Conservation (phyloP, 108 stramenopile species). For the Aurantiochytrium sp. region DNA sequence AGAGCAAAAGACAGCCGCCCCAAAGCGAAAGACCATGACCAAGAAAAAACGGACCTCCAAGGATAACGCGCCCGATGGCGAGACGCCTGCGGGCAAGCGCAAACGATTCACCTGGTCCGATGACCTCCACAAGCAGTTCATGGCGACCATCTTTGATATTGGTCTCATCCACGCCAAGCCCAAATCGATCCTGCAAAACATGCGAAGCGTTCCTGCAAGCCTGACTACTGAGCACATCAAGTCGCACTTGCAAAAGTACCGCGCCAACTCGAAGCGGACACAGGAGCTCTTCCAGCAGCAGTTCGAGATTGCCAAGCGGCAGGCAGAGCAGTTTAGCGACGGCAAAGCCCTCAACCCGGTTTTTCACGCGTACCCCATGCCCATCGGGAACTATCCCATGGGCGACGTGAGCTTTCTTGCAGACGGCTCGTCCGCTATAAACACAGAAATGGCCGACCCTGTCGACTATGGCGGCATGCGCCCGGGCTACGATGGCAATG, state of each 20-base stretch:
- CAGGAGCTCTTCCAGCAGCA: slow-evolving; percentile 55
- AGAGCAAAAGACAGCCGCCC: not conserved
- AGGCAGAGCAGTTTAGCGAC: not conserved
- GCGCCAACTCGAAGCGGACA: slow-evolving; percentile 49
- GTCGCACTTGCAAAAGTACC: slow-evolving; percentile 64
- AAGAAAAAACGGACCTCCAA: not conserved
- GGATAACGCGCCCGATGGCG: not conserved
- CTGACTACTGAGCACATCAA: slow-evolving; percentile 67
- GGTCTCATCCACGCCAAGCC: slow-evolving; percentile 56
- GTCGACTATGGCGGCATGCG: not conserved
- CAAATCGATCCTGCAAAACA: slow-evolving; percentile 57
- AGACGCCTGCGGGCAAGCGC: not conserved
- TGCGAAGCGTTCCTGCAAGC: slow-evolving; percentile 37
- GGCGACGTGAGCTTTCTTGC: not conserved
- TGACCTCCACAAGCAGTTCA: slow-evolving; percentile 27
- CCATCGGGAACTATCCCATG: slow-evolving; percentile 3
- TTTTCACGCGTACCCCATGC: slow-evolving; percentile 9
- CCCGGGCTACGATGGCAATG: not conserved
- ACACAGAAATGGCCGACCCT: no score
- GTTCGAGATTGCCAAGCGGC: slow-evolving; percentile 4
- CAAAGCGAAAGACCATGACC: not conserved
- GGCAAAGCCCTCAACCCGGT: not conserved
- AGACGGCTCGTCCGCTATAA: not conserved
- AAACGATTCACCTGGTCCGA: slow-evolving; percentile 28
- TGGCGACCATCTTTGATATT: slow-evolving; percentile 54